Base-by-base conservation (phyloP, 306 rosid species). In the Styphnolobium japonicum region DNA sequence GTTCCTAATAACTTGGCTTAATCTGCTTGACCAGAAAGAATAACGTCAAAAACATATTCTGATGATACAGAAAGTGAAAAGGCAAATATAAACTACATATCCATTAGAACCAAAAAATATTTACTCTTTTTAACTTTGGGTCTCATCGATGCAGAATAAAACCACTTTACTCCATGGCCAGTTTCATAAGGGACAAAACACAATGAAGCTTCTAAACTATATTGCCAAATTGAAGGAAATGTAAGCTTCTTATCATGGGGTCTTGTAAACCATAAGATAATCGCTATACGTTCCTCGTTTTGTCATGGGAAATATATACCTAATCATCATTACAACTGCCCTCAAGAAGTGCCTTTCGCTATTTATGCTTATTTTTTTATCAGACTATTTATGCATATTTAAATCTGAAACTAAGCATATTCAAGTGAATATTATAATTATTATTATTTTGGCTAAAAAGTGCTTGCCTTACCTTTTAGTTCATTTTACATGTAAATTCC, bases 171-270 rank as follows among this genome's bases (percentile, higher is more conserved):
- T 4, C 43, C 14, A n/a, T n/a, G 61, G 75, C 33, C 40, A 45
- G 29, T 58, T 15, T 68, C 40, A 25, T 6, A 27, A 27, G 61
- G 57, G 75, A 69, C 75, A 69, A 67, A 68, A 69, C 61, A 69
- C 61, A 46, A 29, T 25, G 42, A 25, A 46, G 25, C 58, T 45
- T 46, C 58, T 25, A 14, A 15, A 43, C 23, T n/a, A n/a, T 7
- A 14, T 69, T 69, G 42, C 42, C n/a, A 15, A 46, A 14, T 45
- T 27, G 61, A 69, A 46, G 60, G 39, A 27, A 29, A 25, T 16
- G 12, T 18, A 0, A 7, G 6, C 61, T 69, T 10, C 56, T 11
- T 40, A 67, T 7, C 6, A 43, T 11, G 8, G 4, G 42, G 0
- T n/a, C 2, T n/a, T 46, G 60, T 29, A 27, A 69, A 3, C 61